These are phyloP conservation scores for Arthrobotrys sinensis DNA, from an alignment of 2,329 filamentous ascomycete species.

Conservation along the genomic window DNA sequence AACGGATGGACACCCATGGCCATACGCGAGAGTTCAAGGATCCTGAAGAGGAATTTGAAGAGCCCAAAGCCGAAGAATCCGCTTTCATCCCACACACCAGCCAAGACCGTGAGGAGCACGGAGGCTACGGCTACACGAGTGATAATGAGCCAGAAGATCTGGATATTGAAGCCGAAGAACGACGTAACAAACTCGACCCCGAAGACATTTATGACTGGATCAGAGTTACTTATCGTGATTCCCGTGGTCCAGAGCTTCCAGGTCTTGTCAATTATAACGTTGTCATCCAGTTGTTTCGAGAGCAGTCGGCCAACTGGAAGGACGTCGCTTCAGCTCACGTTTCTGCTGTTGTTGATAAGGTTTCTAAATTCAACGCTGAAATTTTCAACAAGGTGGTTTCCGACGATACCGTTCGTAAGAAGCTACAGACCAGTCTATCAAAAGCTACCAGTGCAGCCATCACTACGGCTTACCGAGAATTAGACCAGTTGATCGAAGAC, in stretches of 20 bases:
- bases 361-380: constrained; percentile 67
- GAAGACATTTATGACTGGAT: constrained; percentile 70
- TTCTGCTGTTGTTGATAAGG: constrained; percentile 61
- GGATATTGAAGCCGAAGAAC: constrained; percentile 6
- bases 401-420: constrained; percentile 68
- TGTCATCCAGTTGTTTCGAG: constrained; percentile 70
- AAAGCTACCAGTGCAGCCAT: constrained; percentile 71
- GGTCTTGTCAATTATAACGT: constrained; percentile 70
- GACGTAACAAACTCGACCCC: constrained; percentile 43
- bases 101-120: not conserved
- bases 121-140: not conserved
- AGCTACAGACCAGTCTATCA: constrained; percentile 69
- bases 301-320: constrained; percentile 73
- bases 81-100: not conserved
- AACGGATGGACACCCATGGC: constrained; percentile 64
- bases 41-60: not conserved
- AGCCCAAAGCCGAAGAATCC: constrained; percentile 38
- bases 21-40: constrained; percentile 64
- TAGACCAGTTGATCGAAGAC: constrained; percentile 71
- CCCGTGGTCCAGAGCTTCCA: constrained; percentile 72
- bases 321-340: constrained; percentile 71
- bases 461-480: constrained; percentile 70
- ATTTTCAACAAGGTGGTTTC: constrained; percentile 69
- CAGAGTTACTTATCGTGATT: constrained; percentile 68
- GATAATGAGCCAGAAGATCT: constrained; percentile 60